Base-by-base conservation (phyloP, 2,329 filamentous ascomycete genomes). In the Colletotrichum higginsianum region DNA sequence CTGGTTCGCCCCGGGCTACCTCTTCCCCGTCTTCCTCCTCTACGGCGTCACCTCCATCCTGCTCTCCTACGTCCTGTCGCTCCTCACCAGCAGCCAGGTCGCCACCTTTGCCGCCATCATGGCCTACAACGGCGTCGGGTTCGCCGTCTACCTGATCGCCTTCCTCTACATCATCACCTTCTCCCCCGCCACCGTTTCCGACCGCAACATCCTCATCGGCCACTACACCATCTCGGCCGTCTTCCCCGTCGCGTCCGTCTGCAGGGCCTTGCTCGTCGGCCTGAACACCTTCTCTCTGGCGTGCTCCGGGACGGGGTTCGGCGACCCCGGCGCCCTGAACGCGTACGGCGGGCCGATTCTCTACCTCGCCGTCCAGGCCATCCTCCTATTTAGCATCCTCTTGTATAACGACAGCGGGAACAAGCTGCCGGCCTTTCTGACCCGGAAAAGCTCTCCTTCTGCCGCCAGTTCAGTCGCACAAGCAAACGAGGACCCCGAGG, bases 271-370 rank as follows among this genome's bases (percentile, higher is more conserved):
- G 23, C 93, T 98, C 75, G 82, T 97, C 2, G 86, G 91, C 0
- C 86, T 97, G 60, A 98, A 98, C 78, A 85, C 95, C 2, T 98
- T 98, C 80, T 94, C 93, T 1, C 87, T 94, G 0, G 88, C 94
- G 1, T 98, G 95, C 79, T 86, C 89, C 40, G 91, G 87, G 26
- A 84, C 89, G n/a, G 72, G 84, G 12, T 82, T 95, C 21, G 84
- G 86, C 1, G 92, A 94, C 74, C 93, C 95, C 0, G 92, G 90
- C 3, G 89, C 87, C 3, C 89, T 97, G 38, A 86, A 87, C 0
- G 88, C 92, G 26, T 98, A 95, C 76, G 95, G 96, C 26, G 94
- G 93, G 0, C 94, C 94, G 0, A 96, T 98, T 40, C 81, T 96
- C 0, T 98, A 97, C 79, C 88, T 98, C 1, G 87, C 94, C 56